Percentiles rank a stretch among this genome's conserved stretches.
These are phyloP conservation scores for Zelopaecilomyces penicillatus DNA, from an alignment of 2,329 filamentous ascomycete species.

Conservation along the genomic window DNA sequence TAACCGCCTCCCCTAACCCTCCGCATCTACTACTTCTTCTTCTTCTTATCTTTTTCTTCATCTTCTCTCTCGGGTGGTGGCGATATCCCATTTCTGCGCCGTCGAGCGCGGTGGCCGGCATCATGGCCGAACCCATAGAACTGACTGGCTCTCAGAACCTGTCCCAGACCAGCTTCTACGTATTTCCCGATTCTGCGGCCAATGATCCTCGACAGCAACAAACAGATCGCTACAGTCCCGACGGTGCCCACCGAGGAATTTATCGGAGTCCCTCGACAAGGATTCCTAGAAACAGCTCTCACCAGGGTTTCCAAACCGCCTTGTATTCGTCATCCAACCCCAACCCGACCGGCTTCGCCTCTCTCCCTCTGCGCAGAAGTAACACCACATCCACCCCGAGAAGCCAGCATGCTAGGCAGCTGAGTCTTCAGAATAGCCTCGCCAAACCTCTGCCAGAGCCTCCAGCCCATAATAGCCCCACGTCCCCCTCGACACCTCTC, in stretches of 20 bases:
- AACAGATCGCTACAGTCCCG: slow-evolving; percentile 29
- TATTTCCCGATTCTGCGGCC: slow-evolving; percentile 36
- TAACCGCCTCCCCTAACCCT: not conserved
- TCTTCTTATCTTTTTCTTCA: not conserved
- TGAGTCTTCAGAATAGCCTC: slow-evolving; percentile 49
- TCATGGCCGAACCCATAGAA: slow-evolving; percentile 21
- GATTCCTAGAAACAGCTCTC: slow-evolving; percentile 35
- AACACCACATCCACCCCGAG: slow-evolving; percentile 12
- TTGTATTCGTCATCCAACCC: not conserved
- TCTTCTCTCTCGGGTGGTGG: not conserved
- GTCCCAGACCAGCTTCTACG: slow-evolving; percentile 23
- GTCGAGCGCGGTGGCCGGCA: slow-evolving; percentile 6
- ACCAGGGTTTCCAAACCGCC: slow-evolving; percentile 5
- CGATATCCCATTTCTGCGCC: not conserved
- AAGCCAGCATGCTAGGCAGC: slow-evolving; percentile 42
- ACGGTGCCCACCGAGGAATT: slow-evolving; percentile 45
- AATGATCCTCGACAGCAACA: slow-evolving; percentile 27
- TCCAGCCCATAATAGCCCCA: slow-evolving; percentile 16
- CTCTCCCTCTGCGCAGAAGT: slow-evolving; percentile 1
- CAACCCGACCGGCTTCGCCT: not conserved
- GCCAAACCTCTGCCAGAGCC: slow-evolving; percentile 50
- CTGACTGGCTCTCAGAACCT: slow-evolving; percentile 25
- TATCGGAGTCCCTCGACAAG: slow-evolving; percentile 37
- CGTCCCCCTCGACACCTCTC: slow-evolving; percentile 24
- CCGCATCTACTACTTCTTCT: not conserved